Percentiles rank a stretch among this genome's conserved stretches.
Conservation (phyloP, 2,329 filamentous ascomycete genomes). For the Colletotrichum sp. region DNA sequence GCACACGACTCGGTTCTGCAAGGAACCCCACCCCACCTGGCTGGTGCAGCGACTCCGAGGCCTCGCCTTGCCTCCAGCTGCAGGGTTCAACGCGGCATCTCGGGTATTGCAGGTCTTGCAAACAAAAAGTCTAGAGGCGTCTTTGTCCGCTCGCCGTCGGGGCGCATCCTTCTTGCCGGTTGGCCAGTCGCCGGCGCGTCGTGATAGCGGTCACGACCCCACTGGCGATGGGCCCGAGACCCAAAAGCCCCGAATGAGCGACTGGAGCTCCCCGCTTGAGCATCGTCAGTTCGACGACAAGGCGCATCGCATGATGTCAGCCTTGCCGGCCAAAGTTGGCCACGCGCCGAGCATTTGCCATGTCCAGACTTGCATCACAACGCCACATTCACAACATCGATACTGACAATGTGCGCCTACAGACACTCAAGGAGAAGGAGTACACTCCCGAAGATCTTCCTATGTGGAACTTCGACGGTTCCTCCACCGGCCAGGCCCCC, state of each 20-base stretch:
- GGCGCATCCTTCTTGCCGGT: neutral
- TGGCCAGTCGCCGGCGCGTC: conserved; percentile 6
- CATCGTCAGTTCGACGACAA: conserved; percentile 15
- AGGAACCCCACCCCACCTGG: conserved; percentile 3
- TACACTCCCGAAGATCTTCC: conserved; percentile 59
- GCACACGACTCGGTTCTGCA: conserved; percentile 12
- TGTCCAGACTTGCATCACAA: neutral
- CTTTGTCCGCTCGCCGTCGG: neutral
- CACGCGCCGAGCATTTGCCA: neutral
- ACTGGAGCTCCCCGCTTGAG: conserved; percentile 2
- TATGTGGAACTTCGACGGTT: conserved; percentile 70
- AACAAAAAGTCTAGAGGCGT: neutral
- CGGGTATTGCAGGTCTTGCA: conserved; percentile 8
- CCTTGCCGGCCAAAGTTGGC: neutral
- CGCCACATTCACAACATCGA: neutral
- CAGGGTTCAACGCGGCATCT: conserved; percentile 10
- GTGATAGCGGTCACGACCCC: neutral
- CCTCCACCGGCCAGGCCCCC: conserved; percentile 88
- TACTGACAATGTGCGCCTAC: conserved; percentile 21
- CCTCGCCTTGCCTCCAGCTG: neutral
- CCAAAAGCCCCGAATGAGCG: neutral
- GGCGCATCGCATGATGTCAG: conserved; percentile 12
- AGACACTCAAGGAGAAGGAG: conserved; percentile 57
- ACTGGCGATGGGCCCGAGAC: neutral
- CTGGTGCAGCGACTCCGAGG: neutral